These are phyloP conservation scores for Nakazawaea laoshanensis DNA, from an alignment of 805 yeast genomes.

Conservation along the genomic window DNA sequence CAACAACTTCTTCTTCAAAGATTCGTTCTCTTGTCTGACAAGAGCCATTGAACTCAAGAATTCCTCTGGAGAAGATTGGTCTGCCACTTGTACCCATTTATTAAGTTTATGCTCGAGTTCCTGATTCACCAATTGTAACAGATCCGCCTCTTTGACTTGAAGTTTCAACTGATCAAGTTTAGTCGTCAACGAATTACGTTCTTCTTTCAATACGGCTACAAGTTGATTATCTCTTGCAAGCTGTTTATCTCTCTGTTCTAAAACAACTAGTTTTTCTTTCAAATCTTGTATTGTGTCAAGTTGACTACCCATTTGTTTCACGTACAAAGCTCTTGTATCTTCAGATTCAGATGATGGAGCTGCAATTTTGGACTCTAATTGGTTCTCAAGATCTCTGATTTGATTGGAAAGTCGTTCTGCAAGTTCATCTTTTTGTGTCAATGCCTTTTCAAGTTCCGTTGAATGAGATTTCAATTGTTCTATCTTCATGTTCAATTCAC, in stretches of 20 bases:
- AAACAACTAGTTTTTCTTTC: background rate
- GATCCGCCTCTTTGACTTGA: background rate
- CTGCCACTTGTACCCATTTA: conserved; percentile 1
- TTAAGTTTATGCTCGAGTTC: background rate
- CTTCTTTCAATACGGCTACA: conserved; percentile 9
- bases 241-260: background rate
- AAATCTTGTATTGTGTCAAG: conserved; percentile 2
- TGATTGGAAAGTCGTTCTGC: background rate
- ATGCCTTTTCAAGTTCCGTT: background rate
- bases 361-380: background rate
- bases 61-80: background rate
- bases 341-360: background rate
- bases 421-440: conserved; percentile 1
- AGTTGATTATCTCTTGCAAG: conserved; percentile 1
- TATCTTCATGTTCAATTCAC: background rate
- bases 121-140: conserved; percentile 1
- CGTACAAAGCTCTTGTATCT: conserved; percentile 2
- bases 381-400: conserved; percentile 1
- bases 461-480: background rate
- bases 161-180: conserved; percentile 1
- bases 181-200: background rate
- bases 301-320: conserved; percentile 2
- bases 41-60: conserved; percentile 1
- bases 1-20: conserved; percentile 1
- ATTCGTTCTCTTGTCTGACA: background rate